phyloP scores from a whole-genome alignment of 2,329 filamentous ascomycete genomes.

The Claviceps spartinae region DNA sequence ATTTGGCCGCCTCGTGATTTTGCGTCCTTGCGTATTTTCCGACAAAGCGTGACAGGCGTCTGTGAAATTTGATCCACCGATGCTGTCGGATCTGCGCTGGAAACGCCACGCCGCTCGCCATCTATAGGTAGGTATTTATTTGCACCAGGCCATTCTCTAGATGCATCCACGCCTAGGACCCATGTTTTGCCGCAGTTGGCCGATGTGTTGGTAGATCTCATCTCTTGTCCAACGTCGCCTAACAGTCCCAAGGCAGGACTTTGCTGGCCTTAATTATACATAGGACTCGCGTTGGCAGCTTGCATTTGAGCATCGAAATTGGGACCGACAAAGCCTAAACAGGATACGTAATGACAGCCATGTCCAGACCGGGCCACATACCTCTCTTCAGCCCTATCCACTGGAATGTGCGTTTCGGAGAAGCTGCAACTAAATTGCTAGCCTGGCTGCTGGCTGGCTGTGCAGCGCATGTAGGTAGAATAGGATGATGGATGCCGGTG shows the following conservation, averaged over 20 bases:
- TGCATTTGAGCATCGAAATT: background rate
- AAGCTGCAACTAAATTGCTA: background rate
- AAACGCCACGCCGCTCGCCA: background rate
- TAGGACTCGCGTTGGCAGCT: background rate
- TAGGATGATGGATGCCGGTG: no score
- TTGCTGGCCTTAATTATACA: background rate
- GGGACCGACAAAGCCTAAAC: background rate
- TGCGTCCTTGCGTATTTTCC: no score
- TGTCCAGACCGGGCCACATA: background rate
- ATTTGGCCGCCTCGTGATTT: background rate
- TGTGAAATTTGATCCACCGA: background rate
- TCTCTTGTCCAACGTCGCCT: background rate
- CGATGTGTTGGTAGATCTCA: background rate
- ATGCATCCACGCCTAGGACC: background rate
- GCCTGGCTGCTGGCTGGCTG: background rate
- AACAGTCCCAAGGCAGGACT: background rate
- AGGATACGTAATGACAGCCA: background rate
- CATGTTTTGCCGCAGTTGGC: background rate
- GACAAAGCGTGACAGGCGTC: background rate
- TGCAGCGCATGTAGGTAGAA: background rate
- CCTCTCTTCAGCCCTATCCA: constrained; percentile 10
- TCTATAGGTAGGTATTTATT: background rate
- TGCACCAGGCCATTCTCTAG: background rate
- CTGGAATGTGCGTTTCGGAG: background rate
- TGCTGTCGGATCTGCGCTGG: background rate